Evolutionary conservation across 1,284 basidiomycete species (phyloP).

Genomic region (Malassezia slooffiae): DNA sequence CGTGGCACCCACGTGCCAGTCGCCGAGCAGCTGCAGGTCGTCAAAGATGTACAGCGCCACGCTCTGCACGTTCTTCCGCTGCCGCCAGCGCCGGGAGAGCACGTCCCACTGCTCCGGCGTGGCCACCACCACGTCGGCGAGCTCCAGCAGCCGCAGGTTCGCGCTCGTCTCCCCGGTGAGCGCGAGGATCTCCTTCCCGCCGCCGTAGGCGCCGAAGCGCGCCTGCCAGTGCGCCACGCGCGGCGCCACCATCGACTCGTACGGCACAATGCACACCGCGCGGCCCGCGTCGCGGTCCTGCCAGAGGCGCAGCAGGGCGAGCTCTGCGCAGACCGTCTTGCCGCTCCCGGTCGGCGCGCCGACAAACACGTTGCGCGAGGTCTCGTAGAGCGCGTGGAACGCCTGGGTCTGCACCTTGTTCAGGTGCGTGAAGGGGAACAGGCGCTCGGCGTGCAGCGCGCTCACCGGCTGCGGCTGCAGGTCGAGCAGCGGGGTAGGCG

Average conservation of each 20-base stretch:
- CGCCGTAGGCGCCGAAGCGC: constrained; percentile 71
- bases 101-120: constrained; percentile 90
- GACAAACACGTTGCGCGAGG: constrained; percentile 89
- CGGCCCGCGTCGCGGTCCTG: constrained; percentile 62
- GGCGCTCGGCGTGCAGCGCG: constrained; percentile 75
- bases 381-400: constrained; percentile 91
- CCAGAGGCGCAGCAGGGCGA: constrained; percentile 84
- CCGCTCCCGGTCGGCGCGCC: constrained; percentile 93
- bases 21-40: constrained; percentile 82
- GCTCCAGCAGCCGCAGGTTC: constrained; percentile 74
- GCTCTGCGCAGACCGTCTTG: constrained; percentile 94
- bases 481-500: constrained; percentile 81
- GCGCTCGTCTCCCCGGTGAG: constrained; percentile 90
- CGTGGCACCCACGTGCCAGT: constrained; percentile 77
- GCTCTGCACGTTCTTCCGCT: constrained; percentile 88
- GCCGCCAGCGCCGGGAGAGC: constrained; percentile 87
- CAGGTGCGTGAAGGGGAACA: constrained; percentile 72
- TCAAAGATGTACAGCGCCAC: constrained; percentile 88
- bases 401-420: constrained; percentile 99
- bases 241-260: constrained; percentile 88
- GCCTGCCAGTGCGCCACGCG: constrained; percentile 76
- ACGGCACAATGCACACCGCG: constrained; percentile 93
- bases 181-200: constrained; percentile 81
- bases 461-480: constrained; percentile 80
- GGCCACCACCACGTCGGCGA: constrained; percentile 68